phyloP scores from a whole-genome alignment of 768 basidiomycete species.

The Naganishia vaughanmartiniae region DNA sequence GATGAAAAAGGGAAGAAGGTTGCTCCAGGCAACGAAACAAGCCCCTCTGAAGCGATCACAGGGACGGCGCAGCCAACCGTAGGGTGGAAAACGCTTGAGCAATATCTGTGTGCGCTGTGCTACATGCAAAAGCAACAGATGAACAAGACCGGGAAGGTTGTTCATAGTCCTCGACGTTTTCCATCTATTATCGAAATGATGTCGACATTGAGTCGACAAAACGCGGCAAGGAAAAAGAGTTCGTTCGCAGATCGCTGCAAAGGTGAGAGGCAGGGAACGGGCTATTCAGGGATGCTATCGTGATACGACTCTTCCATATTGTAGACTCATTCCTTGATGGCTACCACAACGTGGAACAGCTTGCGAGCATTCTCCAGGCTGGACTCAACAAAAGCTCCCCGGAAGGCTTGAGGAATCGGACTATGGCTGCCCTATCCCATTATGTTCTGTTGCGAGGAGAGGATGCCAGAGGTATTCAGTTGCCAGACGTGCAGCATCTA shows the following conservation, averaged over 20 bases:
- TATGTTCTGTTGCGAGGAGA: not conserved
- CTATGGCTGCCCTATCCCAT: conserved; percentile 1
- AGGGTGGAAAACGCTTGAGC: not conserved
- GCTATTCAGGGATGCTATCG: not conserved
- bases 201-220: conserved; percentile 3
- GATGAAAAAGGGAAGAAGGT: not conserved
- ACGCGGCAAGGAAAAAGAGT: conserved; percentile 8
- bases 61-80: not conserved
- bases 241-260: not conserved
- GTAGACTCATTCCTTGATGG: conserved; percentile 5
- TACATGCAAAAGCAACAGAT: conserved; percentile 12
- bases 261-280: not conserved
- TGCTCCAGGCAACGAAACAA: not conserved
- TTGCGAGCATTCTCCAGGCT: not conserved
- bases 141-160: not conserved
- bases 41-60: not conserved
- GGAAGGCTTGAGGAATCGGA: conserved; percentile 8
- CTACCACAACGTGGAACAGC: not conserved
- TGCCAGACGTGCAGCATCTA: conserved; percentile 1
- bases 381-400: not conserved
- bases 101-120: not conserved
- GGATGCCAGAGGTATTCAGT: not conserved
- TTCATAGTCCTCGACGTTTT: conserved; percentile 6
- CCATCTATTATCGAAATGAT: conserved; percentile 6
- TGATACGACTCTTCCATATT: not conserved